Base-by-base conservation (phyloP, 306 rosid genomes). In the Medicago lupulina region DNA sequence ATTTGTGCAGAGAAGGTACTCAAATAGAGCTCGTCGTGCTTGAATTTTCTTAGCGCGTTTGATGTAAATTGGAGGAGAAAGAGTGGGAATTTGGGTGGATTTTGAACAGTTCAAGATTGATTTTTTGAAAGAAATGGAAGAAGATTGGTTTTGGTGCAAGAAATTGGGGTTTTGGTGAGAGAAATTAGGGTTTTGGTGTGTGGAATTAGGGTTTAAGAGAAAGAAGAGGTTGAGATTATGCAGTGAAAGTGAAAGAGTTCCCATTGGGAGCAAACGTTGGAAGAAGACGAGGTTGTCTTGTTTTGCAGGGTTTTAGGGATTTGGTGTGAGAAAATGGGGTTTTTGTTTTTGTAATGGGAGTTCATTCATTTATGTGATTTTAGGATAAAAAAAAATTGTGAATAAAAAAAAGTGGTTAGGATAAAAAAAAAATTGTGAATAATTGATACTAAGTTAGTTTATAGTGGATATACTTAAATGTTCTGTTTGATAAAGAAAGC, bases 1-100 rank as follows among this genome's bases (percentile, higher is more conserved):
- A 38, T 89, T 85, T 10, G 98, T 93, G 51, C 51, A 66, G 63
- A 84, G 90, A 9, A 93, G 87, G 81, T 91, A 93, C 59, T 91
- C 96, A 17, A 84, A 60, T 12, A 93, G 84, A 2, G 75, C 88
- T 19, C 23, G 76, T 53, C 83, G 96, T 1, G 87, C 90, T 77
- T 88, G 85, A 3, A 74, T 86, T 73, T 44, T 84, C 8, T 80
- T 76, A 14, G 18, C 1, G 41, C 85, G 82, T 53, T 87, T 67
- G 36, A 87, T 68, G 12, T 89, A 84, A 9, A 34, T 5, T 1
- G 82, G 81, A 66, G 23, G 11, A 53, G 86, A 73, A 17, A 53
- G 70, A 21, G 39, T 21, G 7, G 85, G 36, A n/a, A 54, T 4
- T 55, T 71, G 76, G 66, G 62, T 15, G 39, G 81, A 4, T 0